phyloP scores from a whole-genome alignment of 306 rosid genomes.

The Lathyrus aphaca region DNA sequence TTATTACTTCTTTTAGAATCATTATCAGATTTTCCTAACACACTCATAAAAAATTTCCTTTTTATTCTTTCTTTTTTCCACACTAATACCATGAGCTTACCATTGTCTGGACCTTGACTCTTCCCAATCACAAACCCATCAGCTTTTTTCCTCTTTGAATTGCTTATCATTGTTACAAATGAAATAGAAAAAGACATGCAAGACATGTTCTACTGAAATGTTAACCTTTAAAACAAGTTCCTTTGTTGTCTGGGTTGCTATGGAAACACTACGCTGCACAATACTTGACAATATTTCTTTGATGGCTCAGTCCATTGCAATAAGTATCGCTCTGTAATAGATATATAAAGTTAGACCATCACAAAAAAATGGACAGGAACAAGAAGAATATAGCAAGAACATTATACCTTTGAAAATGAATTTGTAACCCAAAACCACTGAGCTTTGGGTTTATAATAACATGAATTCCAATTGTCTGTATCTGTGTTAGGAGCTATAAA shows the following conservation, averaged over 20 bases:
- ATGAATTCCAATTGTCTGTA: conserved; percentile 82
- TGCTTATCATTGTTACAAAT: too few relatives aligned
- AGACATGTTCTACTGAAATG: conserved; percentile 17
- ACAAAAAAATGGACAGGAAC: conserved; percentile 21
- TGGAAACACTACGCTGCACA: conserved; percentile 97
- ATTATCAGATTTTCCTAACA: conserved; percentile 36
- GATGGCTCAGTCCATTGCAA: conserved; percentile 96
- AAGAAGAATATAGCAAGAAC: conserved; percentile 26
- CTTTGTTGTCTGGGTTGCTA: conserved; percentile 97
- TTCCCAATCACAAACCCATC: conserved; percentile 20
- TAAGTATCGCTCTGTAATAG: conserved; percentile 71
- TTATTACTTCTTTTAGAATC: not conserved
- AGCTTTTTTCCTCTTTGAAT: conserved; percentile 32
- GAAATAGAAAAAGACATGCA: too few relatives aligned
- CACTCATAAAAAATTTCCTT: conserved; percentile 43
- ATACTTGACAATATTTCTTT: conserved; percentile 82
- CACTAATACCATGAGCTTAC: conserved; percentile 41
- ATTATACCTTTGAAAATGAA: conserved; percentile 88
- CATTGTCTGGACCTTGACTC: conserved; percentile 51
- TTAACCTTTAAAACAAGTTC: conserved; percentile 95
- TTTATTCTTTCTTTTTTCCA: conserved; percentile 42
- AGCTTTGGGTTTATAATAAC: conserved; percentile 87
- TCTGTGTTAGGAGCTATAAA: conserved; percentile 70
- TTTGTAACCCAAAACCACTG: conserved; percentile 66
- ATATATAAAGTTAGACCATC: conserved; percentile 28